Percentiles rank a stretch among this genome's conserved stretches.
Evolutionary conservation across 2,329 filamentous ascomycete genomes (phyloP).

Genomic region (Hansfordia pulvinata): DNA sequence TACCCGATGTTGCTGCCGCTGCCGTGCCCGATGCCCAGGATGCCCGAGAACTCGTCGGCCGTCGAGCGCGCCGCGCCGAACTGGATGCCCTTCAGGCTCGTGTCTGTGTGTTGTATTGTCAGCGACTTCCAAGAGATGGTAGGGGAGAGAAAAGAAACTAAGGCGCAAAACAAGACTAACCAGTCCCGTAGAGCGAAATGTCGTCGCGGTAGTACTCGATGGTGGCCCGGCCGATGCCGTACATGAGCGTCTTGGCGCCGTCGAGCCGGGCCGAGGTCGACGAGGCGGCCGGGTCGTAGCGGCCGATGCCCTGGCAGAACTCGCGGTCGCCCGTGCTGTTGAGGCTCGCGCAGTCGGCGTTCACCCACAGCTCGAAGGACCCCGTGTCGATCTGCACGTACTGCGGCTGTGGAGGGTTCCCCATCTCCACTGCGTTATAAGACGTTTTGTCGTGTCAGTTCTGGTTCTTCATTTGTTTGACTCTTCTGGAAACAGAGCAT

Average conservation of each 20-base stretch:
- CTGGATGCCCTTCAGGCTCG: slow-evolving; percentile 37
- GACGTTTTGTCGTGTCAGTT: slow-evolving; percentile 12
- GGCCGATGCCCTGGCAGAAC: slow-evolving; percentile 31
- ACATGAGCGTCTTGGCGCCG: slow-evolving; percentile 26
- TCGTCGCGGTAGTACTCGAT: slow-evolving; percentile 34
- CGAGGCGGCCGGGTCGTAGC: slow-evolving; percentile 27
- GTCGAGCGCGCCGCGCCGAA: slow-evolving; percentile 49
- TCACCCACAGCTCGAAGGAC: slow-evolving; percentile 49
- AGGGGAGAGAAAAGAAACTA: slow-evolving; percentile 1
- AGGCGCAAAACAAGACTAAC: slow-evolving; percentile 6
- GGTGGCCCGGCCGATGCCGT: slow-evolving; percentile 36
- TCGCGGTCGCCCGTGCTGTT: slow-evolving; percentile 19
- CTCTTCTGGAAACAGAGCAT: no score
- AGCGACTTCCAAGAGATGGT: not conserved
- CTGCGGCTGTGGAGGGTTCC: slow-evolving; percentile 37
- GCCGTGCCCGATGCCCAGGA: slow-evolving; percentile 65
- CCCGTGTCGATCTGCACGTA: slow-evolving; percentile 45
- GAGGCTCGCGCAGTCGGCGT: slow-evolving; percentile 41
- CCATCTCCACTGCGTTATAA: slow-evolving; percentile 32
- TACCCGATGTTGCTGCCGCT: slow-evolving; percentile 29
- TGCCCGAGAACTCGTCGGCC: slow-evolving; percentile 36
- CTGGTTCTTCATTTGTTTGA: no score
- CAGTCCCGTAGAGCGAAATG: slow-evolving; percentile 26
- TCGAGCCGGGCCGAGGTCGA: slow-evolving; percentile 20
- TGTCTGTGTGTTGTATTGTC: slow-evolving; percentile 6